Evolutionary conservation across 140 eudicot species (phyloP).

Genomic region (Oenanthe javanica): DNA sequence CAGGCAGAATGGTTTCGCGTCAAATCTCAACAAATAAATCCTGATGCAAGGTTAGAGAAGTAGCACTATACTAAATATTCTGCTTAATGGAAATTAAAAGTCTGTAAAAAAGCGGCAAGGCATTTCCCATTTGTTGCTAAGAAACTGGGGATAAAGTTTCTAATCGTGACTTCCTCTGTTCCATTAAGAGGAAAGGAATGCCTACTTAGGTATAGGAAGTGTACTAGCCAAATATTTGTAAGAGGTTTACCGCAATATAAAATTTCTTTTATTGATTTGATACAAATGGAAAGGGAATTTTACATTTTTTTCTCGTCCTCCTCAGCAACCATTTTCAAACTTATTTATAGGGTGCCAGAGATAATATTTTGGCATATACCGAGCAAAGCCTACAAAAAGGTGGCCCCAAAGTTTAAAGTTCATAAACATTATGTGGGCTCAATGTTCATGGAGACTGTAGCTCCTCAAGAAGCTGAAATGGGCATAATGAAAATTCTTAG

Average conservation of each 20-base stretch:
- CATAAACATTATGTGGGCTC: slow-evolving; percentile 62
- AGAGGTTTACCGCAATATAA: not conserved
- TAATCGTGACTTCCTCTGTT: not conserved
- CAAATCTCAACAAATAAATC: slow-evolving; percentile 65
- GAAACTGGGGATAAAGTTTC: not conserved
- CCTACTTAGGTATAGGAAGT: not conserved
- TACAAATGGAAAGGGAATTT: not conserved
- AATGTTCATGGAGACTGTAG: slow-evolving; percentile 59
- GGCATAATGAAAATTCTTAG: slow-evolving; percentile 80
- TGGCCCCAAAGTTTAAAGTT: slow-evolving; percentile 39
- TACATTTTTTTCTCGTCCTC: not conserved
- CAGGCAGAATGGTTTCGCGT: slow-evolving; percentile 75
- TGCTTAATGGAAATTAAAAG: not conserved
- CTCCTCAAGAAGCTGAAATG: slow-evolving; percentile 80
- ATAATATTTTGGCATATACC: slow-evolving; percentile 96
- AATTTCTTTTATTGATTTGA: not conserved
- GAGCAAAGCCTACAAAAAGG: slow-evolving; percentile 65
- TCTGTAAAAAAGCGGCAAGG: not conserved
- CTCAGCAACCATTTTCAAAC: slow-evolving; percentile 12
- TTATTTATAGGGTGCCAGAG: slow-evolving; percentile 62
- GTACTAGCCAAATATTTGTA: slow-evolving; percentile 6
- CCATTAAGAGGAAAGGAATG: not conserved
- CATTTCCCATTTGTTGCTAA: not conserved
- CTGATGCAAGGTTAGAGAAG: slow-evolving; percentile 55
- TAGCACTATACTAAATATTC: not conserved